Evolutionary conservation across 1,284 basidiomycete species (phyloP), one percentile per base, ranked within the genome.

Genomic region (Farysia itapuensis): DNA sequence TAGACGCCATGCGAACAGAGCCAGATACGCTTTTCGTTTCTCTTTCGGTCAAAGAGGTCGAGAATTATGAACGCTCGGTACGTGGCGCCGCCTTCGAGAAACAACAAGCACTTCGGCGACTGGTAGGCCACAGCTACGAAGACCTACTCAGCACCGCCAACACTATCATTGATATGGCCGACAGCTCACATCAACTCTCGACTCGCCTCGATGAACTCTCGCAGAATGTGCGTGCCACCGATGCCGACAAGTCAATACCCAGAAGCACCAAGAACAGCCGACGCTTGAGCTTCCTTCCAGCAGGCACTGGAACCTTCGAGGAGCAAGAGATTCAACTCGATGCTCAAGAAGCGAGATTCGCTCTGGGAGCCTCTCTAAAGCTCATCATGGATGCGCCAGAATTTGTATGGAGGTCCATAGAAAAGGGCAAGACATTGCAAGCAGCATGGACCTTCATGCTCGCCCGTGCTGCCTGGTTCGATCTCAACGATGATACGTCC

Each of bases 131-230:
- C 29, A 44, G 64, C 13, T 73, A 70, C 34, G 36, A 60, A 24
- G 70, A 71, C 24, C 41, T 73, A 32, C 56, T 73, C 11, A 51
- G 51, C 31, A 63, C 70, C 14, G 67, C 70, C 26, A 59, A 54
- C 32, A 61, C 68, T 18, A 63, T 73, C 44, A 63, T 69, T 24
- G 53, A 58, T 36, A 73, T 73, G 64, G 53, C 60, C 13, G 32
- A 35, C 13, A 60, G 57, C 37, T 53, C 69, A 4, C 30, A 32
- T 5, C 45, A 58, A 18, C 57, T 72, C 26, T 47, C 49, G 19
- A 24, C 45, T 9, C 36, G 54, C 22, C 51, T 72, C 13, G 18
- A 42, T 1, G 23, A 46, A 16, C 52, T 70, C 3, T 42, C 46
- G 3, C 22, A 40, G 25, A 45, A 46, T 22, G 35, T 57, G 26